Conservation (phyloP, 1,284 basidiomycete species). For the Trametes hirsuta region DNA sequence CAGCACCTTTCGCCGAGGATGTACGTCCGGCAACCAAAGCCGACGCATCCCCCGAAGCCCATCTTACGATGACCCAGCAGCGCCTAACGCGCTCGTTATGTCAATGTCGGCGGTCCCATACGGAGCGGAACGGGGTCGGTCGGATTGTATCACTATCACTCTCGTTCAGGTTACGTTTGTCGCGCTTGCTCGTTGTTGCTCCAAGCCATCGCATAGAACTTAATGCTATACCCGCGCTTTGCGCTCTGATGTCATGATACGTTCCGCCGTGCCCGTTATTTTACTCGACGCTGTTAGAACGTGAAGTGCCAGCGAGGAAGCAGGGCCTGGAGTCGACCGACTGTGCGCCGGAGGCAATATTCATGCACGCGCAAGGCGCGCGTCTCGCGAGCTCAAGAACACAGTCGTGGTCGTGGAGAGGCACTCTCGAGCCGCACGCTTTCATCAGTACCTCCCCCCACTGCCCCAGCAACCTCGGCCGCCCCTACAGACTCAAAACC, state of each 20-base stretch:
- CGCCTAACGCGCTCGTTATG: background rate
- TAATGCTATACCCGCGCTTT: conserved; percentile 9
- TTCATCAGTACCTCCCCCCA: conserved; percentile 1
- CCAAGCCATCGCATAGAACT: background rate
- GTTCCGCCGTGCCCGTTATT: background rate
- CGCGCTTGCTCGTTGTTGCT: background rate
- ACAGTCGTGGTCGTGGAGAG: conserved; percentile 10
- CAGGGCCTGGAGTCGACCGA: background rate
- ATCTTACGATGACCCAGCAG: conserved; percentile 19
- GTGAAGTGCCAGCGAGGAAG: background rate
- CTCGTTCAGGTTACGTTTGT: conserved; percentile 6
- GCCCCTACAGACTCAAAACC: background rate
- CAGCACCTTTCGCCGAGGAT: conserved; percentile 18
- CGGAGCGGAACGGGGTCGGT: background rate
- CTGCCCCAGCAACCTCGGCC: background rate
- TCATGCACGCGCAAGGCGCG: conserved; percentile 7
- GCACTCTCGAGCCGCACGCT: background rate
- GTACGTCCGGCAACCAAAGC: conserved; percentile 20
- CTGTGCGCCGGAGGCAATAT: background rate
- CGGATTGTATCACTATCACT: conserved; percentile 6
- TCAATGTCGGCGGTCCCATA: background rate
- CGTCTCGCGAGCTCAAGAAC: conserved; percentile 6
- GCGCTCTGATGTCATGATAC: background rate
- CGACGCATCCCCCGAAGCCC: conserved; percentile 17
- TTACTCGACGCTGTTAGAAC: background rate